Conservation (phyloP, 768 basidiomycete genomes). For the Auricularia sp. region DNA sequence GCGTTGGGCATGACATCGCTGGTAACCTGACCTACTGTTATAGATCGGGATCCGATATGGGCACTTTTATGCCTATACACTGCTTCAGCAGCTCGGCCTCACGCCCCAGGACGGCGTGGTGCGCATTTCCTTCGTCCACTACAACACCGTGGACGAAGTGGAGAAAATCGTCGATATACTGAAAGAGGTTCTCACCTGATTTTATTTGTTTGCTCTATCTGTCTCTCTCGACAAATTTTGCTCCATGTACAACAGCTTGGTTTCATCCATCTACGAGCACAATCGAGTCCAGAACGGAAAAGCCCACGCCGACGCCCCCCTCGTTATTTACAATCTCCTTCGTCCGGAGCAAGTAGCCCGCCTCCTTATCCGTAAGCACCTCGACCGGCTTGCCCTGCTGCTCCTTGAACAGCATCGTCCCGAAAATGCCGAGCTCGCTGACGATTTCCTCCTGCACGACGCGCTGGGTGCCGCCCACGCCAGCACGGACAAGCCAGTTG, state of each 20-base stretch:
- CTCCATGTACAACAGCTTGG: not conserved
- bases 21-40: not conserved
- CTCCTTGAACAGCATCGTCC: constrained; percentile 62
- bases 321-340: constrained; percentile 89
- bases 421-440: constrained; percentile 88
- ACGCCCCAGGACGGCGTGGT: constrained; percentile 54
- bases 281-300: constrained; percentile 64
- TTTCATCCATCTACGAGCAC: constrained; percentile 36
- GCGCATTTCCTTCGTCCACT: constrained; percentile 68
- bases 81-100: constrained; percentile 26
- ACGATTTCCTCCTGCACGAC: constrained; percentile 59
- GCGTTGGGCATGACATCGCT: constrained; percentile 17
- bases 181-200: constrained; percentile 4
- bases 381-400: constrained; percentile 10
- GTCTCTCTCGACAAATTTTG: not conserved
- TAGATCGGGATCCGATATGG: constrained; percentile 74
- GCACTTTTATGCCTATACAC: constrained; percentile 66
- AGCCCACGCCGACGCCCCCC: constrained; percentile 81
- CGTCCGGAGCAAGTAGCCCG: constrained; percentile 79
- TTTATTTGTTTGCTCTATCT: not conserved
- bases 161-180: constrained; percentile 38
- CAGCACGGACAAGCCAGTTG: constrained; percentile 72
- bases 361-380: constrained; percentile 48
- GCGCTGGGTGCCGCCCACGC: constrained; percentile 29
- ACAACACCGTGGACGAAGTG: constrained; percentile 68